Evolutionary conservation across 352 stramenopile genomes (phyloP), one percentile per base, ranked within the genome.

Genomic region (Phytopythium aichiense): DNA sequence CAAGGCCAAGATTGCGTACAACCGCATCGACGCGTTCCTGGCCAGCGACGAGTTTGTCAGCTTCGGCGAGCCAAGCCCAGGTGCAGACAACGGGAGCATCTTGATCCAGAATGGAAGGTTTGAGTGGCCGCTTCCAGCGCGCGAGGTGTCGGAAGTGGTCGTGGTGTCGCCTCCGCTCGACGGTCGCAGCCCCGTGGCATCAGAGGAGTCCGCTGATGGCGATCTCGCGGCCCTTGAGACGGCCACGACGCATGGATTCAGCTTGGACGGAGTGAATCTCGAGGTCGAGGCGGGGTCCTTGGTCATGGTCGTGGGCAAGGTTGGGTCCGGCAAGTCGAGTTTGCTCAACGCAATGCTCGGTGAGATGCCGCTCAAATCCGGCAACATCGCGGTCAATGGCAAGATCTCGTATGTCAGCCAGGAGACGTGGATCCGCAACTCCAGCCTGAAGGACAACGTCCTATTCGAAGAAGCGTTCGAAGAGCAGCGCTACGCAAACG

Each of bases 381-480:
- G 77, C 22, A 42, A 58, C 0, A 51, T 79, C 8, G 35, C 51
- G 0, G 62, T 87, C 5, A 40, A 43, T 7, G 80, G 77, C 0
- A 55, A 60, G 0, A 37, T 89, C 0, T 80, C 92, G 22, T 98
- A 97, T 69, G 90, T 82, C 33, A 81, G 82, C 25, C 95, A 98
- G 74, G 77, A 95, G 38, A 71, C 91, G 7, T 98, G 90, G 88
- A 98, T 98, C 61, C 73, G 94, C 13, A 97, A 98, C 64, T 67
- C 77, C 13, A 97, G 85, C 33, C 62, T 98, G 9, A 65, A 74
- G 16, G 82, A 97, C 4, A 98, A 98, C 65, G 97, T 98, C 53
- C 68, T 97, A 9, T 98, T 91, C 54, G 70, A 68, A 5, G 52
- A 71, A 42, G 25, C 65, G 7, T 76, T 82, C 52, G 61, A 90